phyloP scores from a whole-genome alignment of 768 basidiomycete species.

The Clavulina sp. region DNA sequence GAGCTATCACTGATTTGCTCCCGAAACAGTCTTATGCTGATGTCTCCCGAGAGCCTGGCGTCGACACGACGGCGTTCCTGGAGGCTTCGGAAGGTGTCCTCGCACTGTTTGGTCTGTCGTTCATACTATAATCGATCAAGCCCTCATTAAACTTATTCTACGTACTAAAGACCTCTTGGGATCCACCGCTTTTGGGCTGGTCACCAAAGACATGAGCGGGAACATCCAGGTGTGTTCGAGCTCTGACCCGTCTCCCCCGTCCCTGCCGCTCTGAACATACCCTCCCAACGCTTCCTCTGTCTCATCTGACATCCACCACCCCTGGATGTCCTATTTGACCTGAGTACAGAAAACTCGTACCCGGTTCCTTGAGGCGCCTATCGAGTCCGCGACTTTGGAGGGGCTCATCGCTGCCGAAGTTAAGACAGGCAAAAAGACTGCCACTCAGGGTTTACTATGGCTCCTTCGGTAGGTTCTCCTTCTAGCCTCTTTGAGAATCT shows the following conservation, averaged over 20 bases:
- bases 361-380: constrained; percentile 51
- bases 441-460: constrained; percentile 90
- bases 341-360: constrained; percentile 66
- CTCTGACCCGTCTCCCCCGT: constrained; percentile 1
- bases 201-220: constrained; percentile 73
- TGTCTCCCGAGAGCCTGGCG: constrained; percentile 65
- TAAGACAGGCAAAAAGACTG: constrained; percentile 64
- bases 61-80: constrained; percentile 77
- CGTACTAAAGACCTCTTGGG: constrained; percentile 55
- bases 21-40: too few species aligned
- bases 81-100: constrained; percentile 80
- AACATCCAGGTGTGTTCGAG: constrained; percentile 62
- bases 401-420: constrained; percentile 70
- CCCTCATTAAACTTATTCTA: neutral
- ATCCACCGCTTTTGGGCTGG: constrained; percentile 63
- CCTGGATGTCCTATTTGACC: neutral
- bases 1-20: too few species aligned
- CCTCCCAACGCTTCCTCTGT: neutral
- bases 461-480: constrained; percentile 45
- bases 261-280: too few species aligned
- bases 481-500: too few species aligned
- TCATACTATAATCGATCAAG: neutral
- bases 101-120: constrained; percentile 67
- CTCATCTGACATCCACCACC: constrained; percentile 3
- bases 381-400: constrained; percentile 62